Evolutionary conservation across 179 eudicot genomes (phyloP).

Genomic region (Silene coronaria): DNA sequence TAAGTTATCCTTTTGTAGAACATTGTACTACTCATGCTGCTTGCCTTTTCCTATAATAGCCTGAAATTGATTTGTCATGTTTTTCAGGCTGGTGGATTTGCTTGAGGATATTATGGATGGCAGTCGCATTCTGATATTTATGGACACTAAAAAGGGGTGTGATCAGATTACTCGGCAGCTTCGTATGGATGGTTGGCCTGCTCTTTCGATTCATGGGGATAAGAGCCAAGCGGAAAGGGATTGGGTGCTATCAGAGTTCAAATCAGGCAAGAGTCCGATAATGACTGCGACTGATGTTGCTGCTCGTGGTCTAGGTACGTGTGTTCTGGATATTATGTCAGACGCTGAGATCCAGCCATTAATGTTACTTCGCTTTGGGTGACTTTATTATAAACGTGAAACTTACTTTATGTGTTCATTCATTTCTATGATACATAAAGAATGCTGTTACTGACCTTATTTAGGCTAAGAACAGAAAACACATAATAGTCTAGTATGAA

Average conservation of each 20-base stretch:
- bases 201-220: conserved; percentile 95
- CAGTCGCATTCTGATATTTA: conserved; percentile 80
- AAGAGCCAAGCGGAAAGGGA: conserved; percentile 97
- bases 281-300: conserved; percentile 99
- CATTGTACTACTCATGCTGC: neutral
- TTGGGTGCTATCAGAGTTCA: conserved; percentile 95
- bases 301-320: conserved; percentile 97
- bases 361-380: conserved; percentile 5
- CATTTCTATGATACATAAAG: neutral
- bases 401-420: neutral
- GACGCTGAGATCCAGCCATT: conserved; percentile 20
- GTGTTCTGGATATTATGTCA: conserved; percentile 33
- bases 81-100: conserved; percentile 67
- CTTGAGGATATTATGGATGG: conserved; percentile 91
- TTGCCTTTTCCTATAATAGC: neutral
- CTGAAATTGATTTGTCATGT: conserved; percentile 2
- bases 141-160: conserved; percentile 97
- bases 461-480: neutral
- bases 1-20: conserved; percentile 17
- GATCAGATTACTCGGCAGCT: conserved; percentile 91
- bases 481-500: neutral
- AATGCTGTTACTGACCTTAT: neutral
- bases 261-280: conserved; percentile 90
- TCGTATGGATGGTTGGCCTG: conserved; percentile 99
- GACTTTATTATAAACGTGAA: neutral